These are phyloP conservation scores for barrel medic (Medicago truncatula) DNA, from an alignment of 306 rosid genomes.

Conservation along the genomic window MtrunA17r5.0-ANR NC_053045.1:63274001-63274500, in stretches of 20 bases:
- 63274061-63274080: slow-evolving; percentile 15
- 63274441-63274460: slow-evolving; percentile 95
- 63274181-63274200: slow-evolving; percentile 22
- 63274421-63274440: slow-evolving; percentile 80
- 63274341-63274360: slow-evolving; percentile 22
- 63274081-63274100: background rate
- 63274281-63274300: background rate
- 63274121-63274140: background rate
- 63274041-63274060: background rate
- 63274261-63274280: slow-evolving; percentile 5
- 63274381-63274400: slow-evolving; percentile 39
- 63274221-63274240: slow-evolving; percentile 21
- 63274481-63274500: slow-evolving; percentile 49
- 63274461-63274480: slow-evolving; percentile 60
- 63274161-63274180: slow-evolving; percentile 9
- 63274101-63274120: background rate
- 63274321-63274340: slow-evolving; percentile 6
- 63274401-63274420: slow-evolving; percentile 62
- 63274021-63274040: too few species aligned
- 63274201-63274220: background rate
- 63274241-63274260: slow-evolving; percentile 19
- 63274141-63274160: slow-evolving; percentile 1
- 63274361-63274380: slow-evolving; percentile 1
- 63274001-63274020: background rate
- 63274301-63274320: slow-evolving; percentile 5